Conservation (phyloP, 2,329 filamentous ascomycete species). For the Penicillium rolfsii region DNA sequence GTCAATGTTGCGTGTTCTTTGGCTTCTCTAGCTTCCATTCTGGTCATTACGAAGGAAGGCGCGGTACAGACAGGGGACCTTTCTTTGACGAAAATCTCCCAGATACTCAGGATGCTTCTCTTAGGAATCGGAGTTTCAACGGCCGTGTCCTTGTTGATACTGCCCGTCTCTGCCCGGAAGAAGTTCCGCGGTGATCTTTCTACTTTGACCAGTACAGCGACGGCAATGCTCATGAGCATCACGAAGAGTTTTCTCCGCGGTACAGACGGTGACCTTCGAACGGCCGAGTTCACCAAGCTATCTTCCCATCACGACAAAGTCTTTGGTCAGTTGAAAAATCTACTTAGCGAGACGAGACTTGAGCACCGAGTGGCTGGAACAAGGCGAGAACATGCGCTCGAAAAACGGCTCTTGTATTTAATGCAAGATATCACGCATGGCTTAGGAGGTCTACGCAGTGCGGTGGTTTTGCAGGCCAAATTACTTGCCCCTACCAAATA, state of each 20-base stretch:
- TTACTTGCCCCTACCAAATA: background rate
- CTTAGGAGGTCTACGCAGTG: constrained; percentile 85
- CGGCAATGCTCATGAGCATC: background rate
- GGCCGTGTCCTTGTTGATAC: constrained; percentile 73
- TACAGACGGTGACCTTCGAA: background rate
- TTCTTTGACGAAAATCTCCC: constrained; percentile 76
- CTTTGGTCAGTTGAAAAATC: background rate
- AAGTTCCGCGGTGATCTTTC: background rate
- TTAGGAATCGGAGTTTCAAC: constrained; percentile 75
- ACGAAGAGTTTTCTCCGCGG: background rate
- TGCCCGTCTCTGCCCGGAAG: constrained; percentile 61
- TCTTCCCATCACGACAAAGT: background rate
- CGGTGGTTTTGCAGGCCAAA: constrained; percentile 81
- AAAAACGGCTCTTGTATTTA: constrained; percentile 66
- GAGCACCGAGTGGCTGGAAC: constrained; percentile 4
- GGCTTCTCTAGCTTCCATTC: constrained; percentile 85
- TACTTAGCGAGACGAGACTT: background rate
- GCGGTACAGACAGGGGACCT: constrained; percentile 81
- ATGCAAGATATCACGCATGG: constrained; percentile 85
- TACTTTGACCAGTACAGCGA: background rate
- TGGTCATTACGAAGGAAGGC: constrained; percentile 87
- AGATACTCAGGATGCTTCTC: constrained; percentile 79
- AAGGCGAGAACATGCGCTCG: background rate
- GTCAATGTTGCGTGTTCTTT: constrained; percentile 86
- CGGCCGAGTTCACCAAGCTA: background rate